Evolutionary conservation across 2,329 filamentous ascomycete genomes (phyloP).

Genomic region (Aspergillus sp.): DNA sequence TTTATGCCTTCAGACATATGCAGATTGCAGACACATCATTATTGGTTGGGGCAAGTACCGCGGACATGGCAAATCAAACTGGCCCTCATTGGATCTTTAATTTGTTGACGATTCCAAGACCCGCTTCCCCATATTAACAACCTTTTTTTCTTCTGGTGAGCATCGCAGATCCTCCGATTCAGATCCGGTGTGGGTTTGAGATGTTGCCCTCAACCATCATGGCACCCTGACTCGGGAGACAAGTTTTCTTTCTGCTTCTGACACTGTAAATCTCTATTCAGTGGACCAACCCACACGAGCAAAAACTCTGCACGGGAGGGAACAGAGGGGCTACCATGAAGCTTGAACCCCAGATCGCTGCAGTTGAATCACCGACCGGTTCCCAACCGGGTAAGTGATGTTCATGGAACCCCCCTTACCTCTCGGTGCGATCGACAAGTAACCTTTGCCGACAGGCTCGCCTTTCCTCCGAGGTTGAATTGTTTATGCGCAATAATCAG

Average conservation of each 20-base stretch:
- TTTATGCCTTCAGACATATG: too few relatives aligned
- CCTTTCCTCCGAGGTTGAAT: too few relatives aligned
- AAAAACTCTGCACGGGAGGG: background rate
- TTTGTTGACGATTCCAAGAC: background rate
- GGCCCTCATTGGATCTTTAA: background rate
- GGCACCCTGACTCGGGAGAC: too few relatives aligned
- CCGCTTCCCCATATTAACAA: conserved; percentile 9
- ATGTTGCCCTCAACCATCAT: background rate
- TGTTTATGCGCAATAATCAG: too few relatives aligned
- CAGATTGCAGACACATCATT: background rate
- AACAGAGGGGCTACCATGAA: background rate
- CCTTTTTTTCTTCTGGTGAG: background rate
- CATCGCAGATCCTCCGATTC: background rate
- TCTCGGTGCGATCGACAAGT: too few relatives aligned
- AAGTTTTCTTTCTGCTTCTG: too few relatives aligned
- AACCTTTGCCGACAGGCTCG: too few relatives aligned
- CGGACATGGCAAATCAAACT: too few relatives aligned
- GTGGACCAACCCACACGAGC: background rate
- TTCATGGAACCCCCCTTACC: background rate
- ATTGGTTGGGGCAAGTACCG: background rate
- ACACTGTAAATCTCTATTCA: too few relatives aligned
- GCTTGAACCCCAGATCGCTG: background rate
- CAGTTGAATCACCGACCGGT: background rate
- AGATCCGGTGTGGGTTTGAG: background rate
- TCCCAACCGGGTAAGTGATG: background rate